Conservation (phyloP, 345 rosid species). For the Abelmoschus esculentus region DNA sequence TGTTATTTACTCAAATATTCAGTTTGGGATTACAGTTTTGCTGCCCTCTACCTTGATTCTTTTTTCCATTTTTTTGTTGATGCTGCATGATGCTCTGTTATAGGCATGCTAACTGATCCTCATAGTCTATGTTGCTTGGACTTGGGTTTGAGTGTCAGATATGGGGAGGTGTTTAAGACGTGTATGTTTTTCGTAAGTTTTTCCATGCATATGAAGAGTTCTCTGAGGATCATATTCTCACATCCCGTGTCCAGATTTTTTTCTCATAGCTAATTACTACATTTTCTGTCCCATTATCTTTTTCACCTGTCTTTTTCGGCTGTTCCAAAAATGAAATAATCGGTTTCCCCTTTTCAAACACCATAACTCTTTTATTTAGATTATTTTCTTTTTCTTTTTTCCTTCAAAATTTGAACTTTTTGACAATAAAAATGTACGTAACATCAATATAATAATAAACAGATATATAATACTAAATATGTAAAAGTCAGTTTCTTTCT, state of each 20-base stretch:
- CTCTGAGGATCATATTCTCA: neutral
- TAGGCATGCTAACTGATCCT: neutral
- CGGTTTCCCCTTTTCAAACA: neutral
- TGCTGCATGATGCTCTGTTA: neutral
- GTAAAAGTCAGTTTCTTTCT: neutral
- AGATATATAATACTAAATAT: neutral
- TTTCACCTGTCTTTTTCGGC: neutral
- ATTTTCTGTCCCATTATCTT: neutral
- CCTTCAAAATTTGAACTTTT: neutral
- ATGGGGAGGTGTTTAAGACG: neutral
- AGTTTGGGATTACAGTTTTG: constrained; percentile 2
- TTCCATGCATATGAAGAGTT: neutral
- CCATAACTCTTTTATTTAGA: neutral
- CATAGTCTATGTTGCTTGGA: neutral
- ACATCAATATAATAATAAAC: neutral
- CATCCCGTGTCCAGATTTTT: neutral
- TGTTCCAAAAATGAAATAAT: neutral
- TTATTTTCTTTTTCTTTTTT: neutral
- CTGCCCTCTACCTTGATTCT: neutral
- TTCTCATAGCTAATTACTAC: neutral
- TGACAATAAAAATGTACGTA: neutral
- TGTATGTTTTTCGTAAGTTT: neutral
- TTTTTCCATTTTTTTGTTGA: neutral
- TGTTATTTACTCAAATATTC: neutral
- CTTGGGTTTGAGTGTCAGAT: neutral